Percentiles rank a stretch among this genome's conserved stretches.
Conservation (phyloP, 192 early-diverging fungal genomes). For the Gonapodya prolifera region DNA sequence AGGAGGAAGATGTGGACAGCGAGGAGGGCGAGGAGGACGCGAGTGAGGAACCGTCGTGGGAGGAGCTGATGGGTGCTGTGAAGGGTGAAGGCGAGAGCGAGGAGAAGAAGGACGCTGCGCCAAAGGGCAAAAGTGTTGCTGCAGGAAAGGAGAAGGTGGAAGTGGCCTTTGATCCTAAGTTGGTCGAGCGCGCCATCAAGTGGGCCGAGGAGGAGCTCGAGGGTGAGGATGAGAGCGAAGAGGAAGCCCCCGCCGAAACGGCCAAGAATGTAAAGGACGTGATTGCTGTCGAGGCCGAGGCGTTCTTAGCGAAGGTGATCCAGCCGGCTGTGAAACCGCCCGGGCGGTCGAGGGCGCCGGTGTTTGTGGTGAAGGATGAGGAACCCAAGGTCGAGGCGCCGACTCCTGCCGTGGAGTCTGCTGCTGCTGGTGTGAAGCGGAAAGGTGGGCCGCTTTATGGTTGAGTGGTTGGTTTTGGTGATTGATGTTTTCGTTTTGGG, state of each 20-base stretch:
- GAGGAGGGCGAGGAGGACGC: slow-evolving; percentile 25
- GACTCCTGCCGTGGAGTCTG: not conserved
- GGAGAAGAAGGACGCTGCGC: slow-evolving; percentile 16
- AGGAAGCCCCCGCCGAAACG: slow-evolving; percentile 5
- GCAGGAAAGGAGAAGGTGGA: slow-evolving; percentile 51
- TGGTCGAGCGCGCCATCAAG: not conserved
- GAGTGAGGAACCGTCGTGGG: not conserved
- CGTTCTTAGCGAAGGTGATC: not conserved
- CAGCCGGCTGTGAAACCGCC: not conserved
- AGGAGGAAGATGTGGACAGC: slow-evolving; percentile 23
- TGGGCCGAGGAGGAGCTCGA: not conserved
- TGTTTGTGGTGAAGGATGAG: not conserved
- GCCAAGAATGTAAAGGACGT: not conserved
- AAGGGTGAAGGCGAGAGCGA: not conserved
- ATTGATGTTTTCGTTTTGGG: too few relatives aligned
- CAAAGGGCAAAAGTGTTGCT: slow-evolving; percentile 16
- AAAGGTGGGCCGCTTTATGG: not conserved
- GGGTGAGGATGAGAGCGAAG: slow-evolving; percentile 13
- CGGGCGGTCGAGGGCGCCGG: not conserved
- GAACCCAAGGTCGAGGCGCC: not conserved
- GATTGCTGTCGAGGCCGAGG: not conserved
- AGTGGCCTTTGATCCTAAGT: slow-evolving; percentile 60
- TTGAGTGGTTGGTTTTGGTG: too few relatives aligned
- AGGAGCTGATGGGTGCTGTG: not conserved
- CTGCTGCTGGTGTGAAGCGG: not conserved